A percentile compares a stretch with the other conserved stretches of the same genome.
These are phyloP conservation scores for Camellia oleifera DNA, from an alignment of 179 eudicot species.

Conservation along the genomic window DNA sequence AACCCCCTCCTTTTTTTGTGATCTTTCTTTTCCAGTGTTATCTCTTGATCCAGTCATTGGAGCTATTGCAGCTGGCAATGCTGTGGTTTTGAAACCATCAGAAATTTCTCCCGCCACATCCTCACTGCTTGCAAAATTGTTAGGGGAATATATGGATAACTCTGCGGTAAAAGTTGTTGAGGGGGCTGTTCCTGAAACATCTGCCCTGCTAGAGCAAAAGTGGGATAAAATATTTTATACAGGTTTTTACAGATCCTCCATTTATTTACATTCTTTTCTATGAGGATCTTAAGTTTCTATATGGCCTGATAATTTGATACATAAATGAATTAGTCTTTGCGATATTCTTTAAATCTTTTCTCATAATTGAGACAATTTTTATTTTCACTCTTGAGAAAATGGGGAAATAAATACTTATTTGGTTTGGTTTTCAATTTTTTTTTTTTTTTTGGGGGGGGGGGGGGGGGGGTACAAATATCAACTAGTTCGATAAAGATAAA, in stretches of 20 bases:
- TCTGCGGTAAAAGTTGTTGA: conserved; percentile 71
- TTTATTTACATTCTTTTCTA: conserved; percentile 6
- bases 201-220: conserved; percentile 80
- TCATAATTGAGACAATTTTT: not conserved
- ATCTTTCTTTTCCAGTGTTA: conserved; percentile 42
- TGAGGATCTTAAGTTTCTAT: not conserved
- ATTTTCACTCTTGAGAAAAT: not conserved
- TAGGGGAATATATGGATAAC: conserved; percentile 60
- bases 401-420: not conserved
- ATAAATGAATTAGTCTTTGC: not conserved
- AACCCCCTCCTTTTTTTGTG: not conserved
- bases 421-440: not conserved
- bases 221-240: conserved; percentile 95
- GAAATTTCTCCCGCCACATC: conserved; percentile 81
- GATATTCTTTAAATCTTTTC: conserved; percentile 2
- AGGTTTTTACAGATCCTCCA: conserved; percentile 36
- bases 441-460: no score
- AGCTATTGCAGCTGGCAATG: conserved; percentile 91
- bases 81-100: conserved; percentile 81
- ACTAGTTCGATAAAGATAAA: no score
- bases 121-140: conserved; percentile 50
- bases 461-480: no score
- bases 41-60: conserved; percentile 88
- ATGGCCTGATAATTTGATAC: not conserved
- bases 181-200: conserved; percentile 75